Conservation (phyloP, 306 rosid genomes). For the Prunus armeniaca region DNA sequence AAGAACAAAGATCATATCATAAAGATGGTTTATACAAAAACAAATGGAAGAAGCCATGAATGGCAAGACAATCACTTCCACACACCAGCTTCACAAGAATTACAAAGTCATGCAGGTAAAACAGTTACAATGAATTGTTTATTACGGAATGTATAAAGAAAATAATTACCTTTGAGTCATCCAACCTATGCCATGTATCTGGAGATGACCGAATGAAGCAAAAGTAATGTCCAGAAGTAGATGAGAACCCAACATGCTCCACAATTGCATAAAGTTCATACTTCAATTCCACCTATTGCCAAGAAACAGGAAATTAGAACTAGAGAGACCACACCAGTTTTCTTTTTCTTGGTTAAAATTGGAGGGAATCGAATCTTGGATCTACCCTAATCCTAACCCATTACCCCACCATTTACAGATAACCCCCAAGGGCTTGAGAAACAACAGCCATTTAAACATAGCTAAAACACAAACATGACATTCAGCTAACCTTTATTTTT, state of each 20-base stretch:
- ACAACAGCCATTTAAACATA: not conserved
- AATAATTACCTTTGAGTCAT: slow-evolving; percentile 67
- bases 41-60: not conserved
- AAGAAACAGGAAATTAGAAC: slow-evolving; percentile 8
- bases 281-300: slow-evolving; percentile 50
- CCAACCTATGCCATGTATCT: slow-evolving; percentile 71
- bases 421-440: slow-evolving; percentile 8
- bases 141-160: not conserved
- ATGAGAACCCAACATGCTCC: slow-evolving; percentile 67
- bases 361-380: not conserved
- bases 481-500: not conserved
- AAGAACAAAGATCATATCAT: not conserved
- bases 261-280: slow-evolving; percentile 84
- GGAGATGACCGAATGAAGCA: slow-evolving; percentile 77
- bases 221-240: slow-evolving; percentile 80
- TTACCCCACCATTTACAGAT: not conserved
- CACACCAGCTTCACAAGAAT: not conserved
- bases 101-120: not conserved
- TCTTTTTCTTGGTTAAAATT: not conserved
- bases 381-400: not conserved
- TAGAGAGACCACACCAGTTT: slow-evolving; percentile 7
- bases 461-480: not conserved
- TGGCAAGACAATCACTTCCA: not conserved
- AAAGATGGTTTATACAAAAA: not conserved
- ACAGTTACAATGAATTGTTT: not conserved